phyloP scores from a whole-genome alignment of 2,329 filamentous ascomycete species.

The Leptographium galeiforme region DNA sequence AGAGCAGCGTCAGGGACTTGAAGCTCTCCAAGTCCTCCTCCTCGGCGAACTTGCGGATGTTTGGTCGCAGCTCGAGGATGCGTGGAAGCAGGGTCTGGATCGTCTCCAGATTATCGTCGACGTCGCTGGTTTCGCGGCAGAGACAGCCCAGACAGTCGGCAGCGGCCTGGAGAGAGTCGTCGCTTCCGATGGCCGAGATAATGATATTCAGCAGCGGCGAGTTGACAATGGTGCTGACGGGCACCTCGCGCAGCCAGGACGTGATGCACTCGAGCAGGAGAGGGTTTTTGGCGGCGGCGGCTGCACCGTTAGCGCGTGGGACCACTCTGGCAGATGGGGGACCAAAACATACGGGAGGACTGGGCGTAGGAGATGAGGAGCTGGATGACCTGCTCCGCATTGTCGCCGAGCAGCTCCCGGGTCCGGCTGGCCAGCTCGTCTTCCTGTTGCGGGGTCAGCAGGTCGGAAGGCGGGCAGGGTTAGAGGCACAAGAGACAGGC shows the following conservation, averaged over 20 bases:
- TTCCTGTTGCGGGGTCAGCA: conserved; percentile 49
- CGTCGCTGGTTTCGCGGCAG: conserved; percentile 81
- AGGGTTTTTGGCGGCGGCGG: conserved; percentile 62
- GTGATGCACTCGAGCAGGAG: conserved; percentile 90
- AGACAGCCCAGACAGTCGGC: conserved; percentile 89
- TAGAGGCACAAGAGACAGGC: neutral
- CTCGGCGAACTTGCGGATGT: conserved; percentile 60
- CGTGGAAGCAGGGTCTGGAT: conserved; percentile 76
- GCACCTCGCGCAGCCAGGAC: conserved; percentile 91
- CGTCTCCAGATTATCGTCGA: conserved; percentile 73
- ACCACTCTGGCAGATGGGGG: neutral
- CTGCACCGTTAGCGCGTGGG: conserved; percentile 1
- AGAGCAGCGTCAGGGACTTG: conserved; percentile 79
- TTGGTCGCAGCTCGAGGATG: conserved; percentile 62
- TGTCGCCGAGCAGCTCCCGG: conserved; percentile 78
- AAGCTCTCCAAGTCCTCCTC: conserved; percentile 76
- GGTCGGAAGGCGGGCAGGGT: neutral
- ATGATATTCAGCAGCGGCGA: conserved; percentile 75
- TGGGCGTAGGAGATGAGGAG: conserved; percentile 83
- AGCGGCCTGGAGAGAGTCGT: conserved; percentile 71
- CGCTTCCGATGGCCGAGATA: conserved; percentile 61
- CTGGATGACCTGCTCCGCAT: conserved; percentile 74
- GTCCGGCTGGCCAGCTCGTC: conserved; percentile 83
- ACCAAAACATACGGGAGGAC: conserved; percentile 58
- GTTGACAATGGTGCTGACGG: conserved; percentile 66